Base-by-base conservation (phyloP, 2,329 filamentous ascomycete genomes). In the Exophiala alcalophila region DNA sequence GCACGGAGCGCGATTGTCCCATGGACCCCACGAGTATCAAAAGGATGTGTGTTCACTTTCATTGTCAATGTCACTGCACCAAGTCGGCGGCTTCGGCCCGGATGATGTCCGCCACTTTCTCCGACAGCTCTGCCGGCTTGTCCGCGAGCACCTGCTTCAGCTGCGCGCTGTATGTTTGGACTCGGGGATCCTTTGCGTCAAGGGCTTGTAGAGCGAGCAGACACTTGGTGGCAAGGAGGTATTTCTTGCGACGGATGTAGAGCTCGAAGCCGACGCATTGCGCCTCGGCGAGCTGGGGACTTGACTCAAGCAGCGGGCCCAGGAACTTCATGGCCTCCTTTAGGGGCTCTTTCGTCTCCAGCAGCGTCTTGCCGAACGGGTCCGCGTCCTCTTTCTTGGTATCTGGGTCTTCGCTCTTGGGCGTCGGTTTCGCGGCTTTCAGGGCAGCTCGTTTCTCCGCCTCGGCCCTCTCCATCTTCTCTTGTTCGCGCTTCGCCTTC, bases 231-330 rank as follows among this genome's bases (percentile, higher is more conserved):
- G 92, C 91, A 47, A 94, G 83, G 29, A 94, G 69, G 59, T 86
- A 88, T 71, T 96, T 96, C 61, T 81, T 90, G 91, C 84, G 77
- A 60, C 89, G 77, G 47, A 94, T 73, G 61, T 87, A 90, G 12
- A 98, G 84, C 68, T 97, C 90, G 57, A 96, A 97, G 4, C 89
- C 92, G 38, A 83, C 79, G 53, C 83, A 76, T 66, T 98, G 92
- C 15, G 79, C 86, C 49, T 92, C 81, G 33, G 94, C 78, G 61
- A 81, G 86, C 69, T 84, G 80, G 2, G 89, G 83, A 59, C 82
- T 90, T 59, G 83, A 84, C 63, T 95, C 84, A 47, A 98, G 74
- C 56, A 98, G 71, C 3, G 86, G 89, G 11, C 67, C 73, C 43
- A 98, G 65, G 62, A 92, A 95, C 64, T 91, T 94, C 72, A 88